phyloP scores from a whole-genome alignment of 2,329 filamentous ascomycete genomes.

The Juglanconis sp. region DNA sequence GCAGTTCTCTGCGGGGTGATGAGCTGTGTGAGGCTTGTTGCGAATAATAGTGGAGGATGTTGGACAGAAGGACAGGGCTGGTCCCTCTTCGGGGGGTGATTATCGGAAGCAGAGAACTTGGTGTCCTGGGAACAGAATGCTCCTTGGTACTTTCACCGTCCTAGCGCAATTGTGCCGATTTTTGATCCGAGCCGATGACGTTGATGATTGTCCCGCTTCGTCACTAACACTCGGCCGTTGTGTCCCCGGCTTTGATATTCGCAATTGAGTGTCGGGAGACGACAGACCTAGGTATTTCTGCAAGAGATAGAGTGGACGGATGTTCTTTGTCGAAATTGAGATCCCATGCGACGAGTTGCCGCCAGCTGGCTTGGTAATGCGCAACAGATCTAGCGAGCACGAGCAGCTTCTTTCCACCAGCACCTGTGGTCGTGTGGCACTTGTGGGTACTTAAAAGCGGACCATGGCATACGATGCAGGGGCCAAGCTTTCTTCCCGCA shows the following conservation, averaged over 20 bases:
- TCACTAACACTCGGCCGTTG: not conserved
- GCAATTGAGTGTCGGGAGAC: not conserved
- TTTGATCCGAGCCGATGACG: not conserved
- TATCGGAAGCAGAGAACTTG: not conserved
- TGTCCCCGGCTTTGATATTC: not conserved
- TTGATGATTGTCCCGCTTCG: not conserved
- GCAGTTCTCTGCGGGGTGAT: not conserved
- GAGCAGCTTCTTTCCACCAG: too few relatives aligned
- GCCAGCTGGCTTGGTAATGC: not conserved
- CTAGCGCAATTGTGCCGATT: not conserved
- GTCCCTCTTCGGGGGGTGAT: not conserved
- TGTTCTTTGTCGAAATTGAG: too few relatives aligned
- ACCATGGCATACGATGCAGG: not conserved
- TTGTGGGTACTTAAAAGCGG: too few relatives aligned
- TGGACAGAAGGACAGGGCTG: not conserved
- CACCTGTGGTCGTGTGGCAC: too few relatives aligned
- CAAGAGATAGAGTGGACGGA: not conserved
- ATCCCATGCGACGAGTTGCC: too few relatives aligned
- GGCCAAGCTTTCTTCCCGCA: not conserved
- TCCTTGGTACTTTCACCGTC: not conserved
- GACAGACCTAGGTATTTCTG: not conserved
- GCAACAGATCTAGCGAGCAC: not conserved
- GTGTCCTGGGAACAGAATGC: not conserved
- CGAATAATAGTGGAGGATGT: not conserved
- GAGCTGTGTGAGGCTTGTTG: not conserved